Percentiles rank a stretch among this genome's conserved stretches.
Evolutionary conservation across 352 stramenopile genomes (phyloP).

Genomic region (Thalassiosira exigua): DNA sequence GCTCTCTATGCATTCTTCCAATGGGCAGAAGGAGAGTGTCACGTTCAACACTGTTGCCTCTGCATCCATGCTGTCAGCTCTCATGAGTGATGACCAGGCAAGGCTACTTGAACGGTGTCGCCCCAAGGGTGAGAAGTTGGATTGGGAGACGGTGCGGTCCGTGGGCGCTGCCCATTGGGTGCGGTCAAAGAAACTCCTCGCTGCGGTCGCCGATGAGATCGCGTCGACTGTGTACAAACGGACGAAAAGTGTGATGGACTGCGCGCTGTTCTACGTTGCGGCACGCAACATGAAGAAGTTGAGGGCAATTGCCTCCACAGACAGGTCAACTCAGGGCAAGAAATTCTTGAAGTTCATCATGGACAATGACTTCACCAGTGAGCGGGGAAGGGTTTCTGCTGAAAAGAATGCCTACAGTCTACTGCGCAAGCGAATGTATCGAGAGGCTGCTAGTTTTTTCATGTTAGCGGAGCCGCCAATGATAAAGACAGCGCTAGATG

Average conservation of each 20-base stretch:
- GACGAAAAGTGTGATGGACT: conserved; percentile 76
- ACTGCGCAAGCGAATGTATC: conserved; percentile 92
- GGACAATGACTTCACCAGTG: conserved; percentile 75
- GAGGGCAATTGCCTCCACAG: conserved; percentile 72
- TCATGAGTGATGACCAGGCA: conserved; percentile 75
- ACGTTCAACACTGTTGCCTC: conserved; percentile 59
- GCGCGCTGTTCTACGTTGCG: conserved; percentile 77
- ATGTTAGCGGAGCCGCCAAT: conserved; percentile 91
- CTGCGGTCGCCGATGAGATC: conserved; percentile 78
- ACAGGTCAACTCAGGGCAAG: conserved; percentile 69
- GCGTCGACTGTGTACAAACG: conserved; percentile 75
- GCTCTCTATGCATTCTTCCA: conserved; percentile 1
- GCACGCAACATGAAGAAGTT: conserved; percentile 77
- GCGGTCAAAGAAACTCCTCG: conserved; percentile 69
- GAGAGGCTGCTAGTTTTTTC: conserved; percentile 91
- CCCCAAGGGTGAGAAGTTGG: conserved; percentile 65
- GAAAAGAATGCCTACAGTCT: conserved; percentile 96
- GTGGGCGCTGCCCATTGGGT: conserved; percentile 80
- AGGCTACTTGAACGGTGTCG: conserved; percentile 65
- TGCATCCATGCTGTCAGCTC: conserved; percentile 67
- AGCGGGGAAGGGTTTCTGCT: conserved; percentile 83
- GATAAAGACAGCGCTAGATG: conserved; percentile 91
- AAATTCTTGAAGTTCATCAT: conserved; percentile 85
- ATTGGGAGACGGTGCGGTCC: conserved; percentile 67
- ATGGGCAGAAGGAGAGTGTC: conserved; percentile 11